Percentiles rank a stretch among this genome's conserved stretches.
These are phyloP conservation scores for Gymnopilus junonius DNA, from an alignment of 768 basidiomycete genomes.

Conservation along the genomic window DNA sequence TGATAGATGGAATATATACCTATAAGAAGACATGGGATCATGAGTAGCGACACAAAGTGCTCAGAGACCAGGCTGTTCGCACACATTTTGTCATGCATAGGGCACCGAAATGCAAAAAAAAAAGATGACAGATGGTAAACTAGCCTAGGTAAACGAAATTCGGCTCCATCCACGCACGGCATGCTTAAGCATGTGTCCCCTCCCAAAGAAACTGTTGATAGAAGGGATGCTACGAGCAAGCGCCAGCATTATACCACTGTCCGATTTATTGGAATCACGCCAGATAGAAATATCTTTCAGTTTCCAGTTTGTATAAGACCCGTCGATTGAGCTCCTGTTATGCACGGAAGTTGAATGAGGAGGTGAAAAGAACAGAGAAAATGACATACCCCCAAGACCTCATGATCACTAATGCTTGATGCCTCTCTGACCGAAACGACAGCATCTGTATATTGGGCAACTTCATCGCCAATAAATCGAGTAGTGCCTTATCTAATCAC, in stretches of 20 bases:
- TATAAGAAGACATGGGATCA: no score
- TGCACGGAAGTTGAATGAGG: neutral
- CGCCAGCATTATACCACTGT: constrained; percentile 32
- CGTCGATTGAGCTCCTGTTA: constrained; percentile 29
- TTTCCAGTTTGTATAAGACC: constrained; percentile 37
- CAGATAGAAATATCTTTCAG: constrained; percentile 41
- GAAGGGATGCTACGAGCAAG: constrained; percentile 38
- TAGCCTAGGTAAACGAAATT: no score
- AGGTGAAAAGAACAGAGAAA: neutral
- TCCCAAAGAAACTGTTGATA: constrained; percentile 36
- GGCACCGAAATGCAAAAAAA: no score
- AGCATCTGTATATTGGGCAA: constrained; percentile 36
- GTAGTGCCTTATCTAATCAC: constrained; percentile 32
- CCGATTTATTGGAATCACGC: constrained; percentile 35
- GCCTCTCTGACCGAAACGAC: constrained; percentile 34
- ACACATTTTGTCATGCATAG: no score
- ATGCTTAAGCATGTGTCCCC: constrained; percentile 29
- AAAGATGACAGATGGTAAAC: no score
- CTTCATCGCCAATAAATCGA: constrained; percentile 36
- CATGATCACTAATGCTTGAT: neutral
- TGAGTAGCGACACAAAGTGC: no score
- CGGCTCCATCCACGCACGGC: no score
- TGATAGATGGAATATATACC: no score
- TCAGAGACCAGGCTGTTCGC: no score
- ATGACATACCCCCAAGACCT: constrained; percentile 2